Evolutionary conservation across 2,329 filamentous ascomycete genomes (phyloP).

Genomic region (Elsinoe necatrix): DNA sequence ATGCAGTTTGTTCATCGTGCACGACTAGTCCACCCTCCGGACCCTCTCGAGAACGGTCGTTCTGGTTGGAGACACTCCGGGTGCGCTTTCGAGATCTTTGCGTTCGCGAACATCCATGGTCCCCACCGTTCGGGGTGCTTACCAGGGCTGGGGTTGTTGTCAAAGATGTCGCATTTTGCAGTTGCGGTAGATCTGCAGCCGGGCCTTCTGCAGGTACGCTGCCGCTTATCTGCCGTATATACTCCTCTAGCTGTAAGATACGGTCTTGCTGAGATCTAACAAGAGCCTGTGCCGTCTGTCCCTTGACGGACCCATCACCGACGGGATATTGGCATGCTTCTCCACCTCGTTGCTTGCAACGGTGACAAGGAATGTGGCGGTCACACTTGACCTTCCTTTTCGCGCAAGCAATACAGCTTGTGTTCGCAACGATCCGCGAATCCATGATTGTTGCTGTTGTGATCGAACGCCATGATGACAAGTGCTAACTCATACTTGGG

Average conservation of each 20-base stretch:
- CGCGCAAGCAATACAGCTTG: conserved; percentile 4
- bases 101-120: not conserved
- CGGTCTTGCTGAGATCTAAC: not conserved
- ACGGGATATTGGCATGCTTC: conserved; percentile 4
- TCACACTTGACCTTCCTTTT: conserved; percentile 9
- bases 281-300: not conserved
- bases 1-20: not conserved
- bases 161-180: not conserved
- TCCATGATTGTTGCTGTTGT: not conserved
- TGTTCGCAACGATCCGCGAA: not conserved
- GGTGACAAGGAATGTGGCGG: not conserved
- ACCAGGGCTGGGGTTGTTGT: not conserved
- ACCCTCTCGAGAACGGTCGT: not conserved
- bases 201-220: not conserved
- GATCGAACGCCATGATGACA: not conserved
- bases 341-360: not conserved
- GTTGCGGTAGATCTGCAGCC: not conserved
- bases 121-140: not conserved
- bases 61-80: not conserved
- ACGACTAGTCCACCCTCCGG: not conserved
- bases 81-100: not conserved
- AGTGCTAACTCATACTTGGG: not conserved
- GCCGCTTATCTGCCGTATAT: not conserved
- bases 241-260: not conserved
- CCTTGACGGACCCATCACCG: not conserved